Conservation (phyloP, 352 stramenopile species). For the Elongisporangium prolatum region DNA sequence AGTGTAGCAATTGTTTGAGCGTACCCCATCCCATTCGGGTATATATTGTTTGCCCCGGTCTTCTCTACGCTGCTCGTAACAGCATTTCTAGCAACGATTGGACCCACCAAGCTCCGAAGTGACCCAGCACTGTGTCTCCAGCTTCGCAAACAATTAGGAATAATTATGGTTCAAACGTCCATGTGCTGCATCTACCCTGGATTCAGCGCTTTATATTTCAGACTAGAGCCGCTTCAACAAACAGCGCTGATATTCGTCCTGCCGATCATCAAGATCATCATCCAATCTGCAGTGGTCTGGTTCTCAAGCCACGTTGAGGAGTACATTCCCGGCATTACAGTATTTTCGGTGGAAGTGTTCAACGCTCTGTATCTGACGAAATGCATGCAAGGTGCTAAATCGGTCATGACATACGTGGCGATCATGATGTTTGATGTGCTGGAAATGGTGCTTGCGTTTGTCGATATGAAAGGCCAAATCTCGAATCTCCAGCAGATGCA, state of each 20-base stretch:
- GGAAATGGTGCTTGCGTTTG: not conserved
- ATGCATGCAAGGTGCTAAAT: conserved; percentile 26
- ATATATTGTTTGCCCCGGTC: conserved; percentile 12
- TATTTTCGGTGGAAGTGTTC: conserved; percentile 25
- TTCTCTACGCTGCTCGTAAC: conserved; percentile 12
- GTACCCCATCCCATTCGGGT: conserved; percentile 22
- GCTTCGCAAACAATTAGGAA: conserved; percentile 2
- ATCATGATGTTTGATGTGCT: conserved; percentile 8
- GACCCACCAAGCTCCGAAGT: not conserved
- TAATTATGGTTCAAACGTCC: conserved; percentile 6
- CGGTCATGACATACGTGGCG: conserved; percentile 10
- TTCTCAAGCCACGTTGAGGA: conserved; percentile 15
- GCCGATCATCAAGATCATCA: conserved; percentile 14
- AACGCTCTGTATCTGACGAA: conserved; percentile 24
- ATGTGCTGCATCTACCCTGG: conserved; percentile 15
- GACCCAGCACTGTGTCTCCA: not conserved
- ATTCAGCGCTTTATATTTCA: conserved; percentile 9
- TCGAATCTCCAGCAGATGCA: not conserved
- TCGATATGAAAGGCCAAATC: not conserved
- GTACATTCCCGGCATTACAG: conserved; percentile 10
- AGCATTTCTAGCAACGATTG: conserved; percentile 14
- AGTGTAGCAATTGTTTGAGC: conserved; percentile 13
- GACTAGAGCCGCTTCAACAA: not conserved
- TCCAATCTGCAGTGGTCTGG: conserved; percentile 15
- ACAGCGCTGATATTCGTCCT: conserved; percentile 10